Conservation (phyloP, 768 basidiomycete genomes). For the Xerocomellus amylosporus region DNA sequence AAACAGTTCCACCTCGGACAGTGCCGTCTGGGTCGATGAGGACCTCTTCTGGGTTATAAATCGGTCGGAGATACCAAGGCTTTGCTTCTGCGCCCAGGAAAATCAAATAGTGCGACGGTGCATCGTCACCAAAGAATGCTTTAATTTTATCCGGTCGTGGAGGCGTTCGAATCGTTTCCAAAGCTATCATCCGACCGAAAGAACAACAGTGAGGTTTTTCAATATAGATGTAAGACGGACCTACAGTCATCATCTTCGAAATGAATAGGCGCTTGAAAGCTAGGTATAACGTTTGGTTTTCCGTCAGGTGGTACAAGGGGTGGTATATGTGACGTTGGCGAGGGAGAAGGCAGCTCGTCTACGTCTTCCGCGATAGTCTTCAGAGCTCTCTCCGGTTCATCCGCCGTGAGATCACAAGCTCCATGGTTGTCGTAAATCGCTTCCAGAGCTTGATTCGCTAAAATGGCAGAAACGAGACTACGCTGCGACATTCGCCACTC, state of each 20-base stretch:
- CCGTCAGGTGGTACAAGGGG: constrained; percentile 14
- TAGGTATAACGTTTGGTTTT: constrained; percentile 1
- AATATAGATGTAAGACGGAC: background rate
- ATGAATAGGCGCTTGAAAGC: background rate
- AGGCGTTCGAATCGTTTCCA: constrained; percentile 13
- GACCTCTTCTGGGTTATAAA: constrained; percentile 55
- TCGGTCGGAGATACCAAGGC: constrained; percentile 60
- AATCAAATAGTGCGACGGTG: constrained; percentile 42
- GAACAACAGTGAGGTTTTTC: background rate
- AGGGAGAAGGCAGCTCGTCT: background rate
- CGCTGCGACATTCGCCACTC: constrained; percentile 48
- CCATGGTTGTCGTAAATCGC: constrained; percentile 13
- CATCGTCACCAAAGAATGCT: constrained; percentile 52
- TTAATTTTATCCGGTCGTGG: constrained; percentile 41
- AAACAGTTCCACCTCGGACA: constrained; percentile 59
- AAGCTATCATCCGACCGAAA: constrained; percentile 9
- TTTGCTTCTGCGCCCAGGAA: constrained; percentile 40
- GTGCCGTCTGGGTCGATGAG: constrained; percentile 61
- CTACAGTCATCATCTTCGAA: constrained; percentile 21
- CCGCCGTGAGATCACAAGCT: constrained; percentile 4
- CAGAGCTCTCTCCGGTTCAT: constrained; percentile 11
- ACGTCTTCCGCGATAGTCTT: constrained; percentile 11
- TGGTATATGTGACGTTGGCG: constrained; percentile 1
- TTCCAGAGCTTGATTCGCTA: constrained; percentile 21
- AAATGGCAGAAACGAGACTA: constrained; percentile 32